Evolutionary conservation across 2,329 filamentous ascomycete species (phyloP), one percentile per base, ranked within the genome.

Genomic region (Botryotinia narcissicola): DNA sequence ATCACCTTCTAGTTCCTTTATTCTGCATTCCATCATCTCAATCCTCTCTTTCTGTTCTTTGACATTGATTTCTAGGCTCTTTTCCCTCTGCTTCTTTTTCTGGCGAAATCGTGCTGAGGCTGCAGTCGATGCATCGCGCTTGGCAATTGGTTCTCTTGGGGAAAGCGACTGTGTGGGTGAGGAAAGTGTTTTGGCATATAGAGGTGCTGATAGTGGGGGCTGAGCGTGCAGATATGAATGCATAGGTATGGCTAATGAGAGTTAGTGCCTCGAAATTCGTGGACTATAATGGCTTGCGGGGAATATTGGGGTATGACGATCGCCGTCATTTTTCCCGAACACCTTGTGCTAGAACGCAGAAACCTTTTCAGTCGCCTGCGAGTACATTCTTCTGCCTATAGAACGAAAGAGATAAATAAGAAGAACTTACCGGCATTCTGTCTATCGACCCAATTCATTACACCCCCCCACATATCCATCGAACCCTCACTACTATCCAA

Each of bases 21-120:
- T 90, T 75, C 89, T 89, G 77, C 86, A 87, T 83, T 97, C 93
- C 20, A 97, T 87, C 29, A 85, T 85, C 54, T 87, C 86, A 70
- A 95, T 91, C 84, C 93, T 94, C 61, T 95, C 92, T 44, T 89
- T 88, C 83, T 95, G 92, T 78, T 97, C 93, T 82, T 94, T 92
- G 79, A 93, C 90, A 14, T 89, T 91, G 79, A 89, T 89, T 83
- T 95, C 93, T 67, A 97, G 88, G 22, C 91, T 91, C 81, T 94
- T 92, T 85, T 97, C 94, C 67, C 94, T 90, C 83, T 95, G 92
- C 88, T 97, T 97, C 90, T 97, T 97, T 89, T 97, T 97, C 81
- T 95, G 90, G 74, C 94, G 91, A 87, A 97, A 97, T 67, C 94
- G 91, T 22, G 94, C 94, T 77, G 91, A 94, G 72, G 94, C 94